Evolutionary conservation across 108 stramenopile species (phyloP).

Genomic region (Nannochloropsis salina): DNA sequence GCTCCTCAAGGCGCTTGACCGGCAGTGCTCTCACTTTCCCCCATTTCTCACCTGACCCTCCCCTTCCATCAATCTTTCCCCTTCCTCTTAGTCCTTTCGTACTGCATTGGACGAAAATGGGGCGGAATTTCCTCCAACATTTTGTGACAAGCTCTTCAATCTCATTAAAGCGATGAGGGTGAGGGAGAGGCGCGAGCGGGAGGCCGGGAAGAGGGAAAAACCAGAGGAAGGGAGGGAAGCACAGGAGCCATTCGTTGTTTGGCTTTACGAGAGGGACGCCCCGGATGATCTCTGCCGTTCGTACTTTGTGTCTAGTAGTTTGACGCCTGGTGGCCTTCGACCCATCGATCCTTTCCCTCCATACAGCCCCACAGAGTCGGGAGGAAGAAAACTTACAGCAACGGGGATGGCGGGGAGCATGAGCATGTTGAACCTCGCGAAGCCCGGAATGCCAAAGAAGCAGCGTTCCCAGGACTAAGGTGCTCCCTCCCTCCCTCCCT

Average conservation of each 20-base stretch:
- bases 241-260: too few species aligned
- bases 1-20: background rate
- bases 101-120: conserved; percentile 53
- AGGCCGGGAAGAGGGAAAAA: too few species aligned
- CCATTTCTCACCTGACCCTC: background rate
- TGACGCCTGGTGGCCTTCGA: too few species aligned
- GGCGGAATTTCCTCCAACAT: conserved; percentile 51
- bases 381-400: background rate
- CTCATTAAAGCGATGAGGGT: conserved; percentile 30
- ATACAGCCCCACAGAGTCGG: background rate
- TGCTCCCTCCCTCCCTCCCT: background rate
- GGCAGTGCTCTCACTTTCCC: background rate
- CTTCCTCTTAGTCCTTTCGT: background rate
- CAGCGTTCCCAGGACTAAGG: background rate
- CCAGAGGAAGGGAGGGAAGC: too few species aligned
- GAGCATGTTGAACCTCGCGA: background rate
- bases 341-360: background rate
- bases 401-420: background rate
- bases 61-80: background rate
- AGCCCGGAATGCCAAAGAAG: background rate
- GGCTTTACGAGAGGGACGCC: too few species aligned
- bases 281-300: too few species aligned
- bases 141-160: conserved; percentile 41
- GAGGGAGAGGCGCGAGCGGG: background rate
- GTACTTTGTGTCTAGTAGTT: too few species aligned